These are phyloP conservation scores for Panicum virgatum DNA, from an alignment of 202 grass and related monocot species.

Conservation along the genomic window DNA sequence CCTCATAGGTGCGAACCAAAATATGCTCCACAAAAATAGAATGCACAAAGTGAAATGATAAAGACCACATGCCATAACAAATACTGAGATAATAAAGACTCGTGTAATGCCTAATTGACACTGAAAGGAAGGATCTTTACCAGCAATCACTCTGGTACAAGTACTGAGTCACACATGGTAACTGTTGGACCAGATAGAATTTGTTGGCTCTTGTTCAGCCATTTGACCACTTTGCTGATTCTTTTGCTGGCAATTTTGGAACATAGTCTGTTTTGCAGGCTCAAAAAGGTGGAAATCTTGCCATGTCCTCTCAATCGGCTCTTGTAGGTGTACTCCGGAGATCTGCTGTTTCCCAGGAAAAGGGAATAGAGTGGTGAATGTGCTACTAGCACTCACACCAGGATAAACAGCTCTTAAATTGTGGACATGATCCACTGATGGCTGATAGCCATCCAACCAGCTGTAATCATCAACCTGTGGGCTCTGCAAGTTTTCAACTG, in stretches of 20 bases:
- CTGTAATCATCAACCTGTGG: conserved; percentile 61
- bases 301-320: conserved; percentile 49
- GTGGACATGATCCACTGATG: conserved; percentile 34
- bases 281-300: conserved; percentile 81
- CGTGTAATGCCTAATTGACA: background rate
- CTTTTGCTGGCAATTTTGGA: conserved; percentile 43
- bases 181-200: conserved; percentile 54
- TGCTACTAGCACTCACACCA: conserved; percentile 33
- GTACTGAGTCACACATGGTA: conserved; percentile 67
- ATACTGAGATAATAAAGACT: background rate
- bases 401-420: conserved; percentile 42
- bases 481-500: conserved; percentile 35
- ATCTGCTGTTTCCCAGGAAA: conserved; percentile 55
- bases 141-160: conserved; percentile 54
- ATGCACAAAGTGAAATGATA: background rate
- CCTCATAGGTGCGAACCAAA: background rate
- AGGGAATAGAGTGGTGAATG: conserved; percentile 53
- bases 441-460: conserved; percentile 59
- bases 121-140: too few relatives aligned
- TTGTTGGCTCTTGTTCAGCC: conserved; percentile 57
- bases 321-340: conserved; percentile 35
- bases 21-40: background rate
- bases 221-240: conserved; percentile 45
- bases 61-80: conserved; percentile 21
- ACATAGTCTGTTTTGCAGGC: conserved; percentile 50